phyloP scores from a whole-genome alignment of 441 rosid genomes.

The Adansonia gregorii region DNA sequence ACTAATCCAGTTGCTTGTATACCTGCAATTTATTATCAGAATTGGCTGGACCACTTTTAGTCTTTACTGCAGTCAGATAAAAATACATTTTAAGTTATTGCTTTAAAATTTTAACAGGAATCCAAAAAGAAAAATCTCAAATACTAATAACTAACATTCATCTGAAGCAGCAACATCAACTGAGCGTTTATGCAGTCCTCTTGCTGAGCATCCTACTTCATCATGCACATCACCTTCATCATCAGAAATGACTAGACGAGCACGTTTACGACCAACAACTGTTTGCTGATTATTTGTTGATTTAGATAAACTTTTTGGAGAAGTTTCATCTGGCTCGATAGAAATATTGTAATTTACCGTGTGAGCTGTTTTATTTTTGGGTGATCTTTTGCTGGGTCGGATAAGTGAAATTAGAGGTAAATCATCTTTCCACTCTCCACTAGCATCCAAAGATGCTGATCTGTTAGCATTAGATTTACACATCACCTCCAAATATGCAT shows the following conservation, averaged over 20 bases:
- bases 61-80: constrained; percentile 44
- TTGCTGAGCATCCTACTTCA: constrained; percentile 43
- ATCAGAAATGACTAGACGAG: constrained; percentile 76
- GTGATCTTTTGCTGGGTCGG: constrained; percentile 43
- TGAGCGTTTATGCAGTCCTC: constrained; percentile 32
- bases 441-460: constrained; percentile 41
- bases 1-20: constrained; percentile 19
- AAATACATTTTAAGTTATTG: constrained; percentile 29
- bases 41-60: constrained; percentile 34
- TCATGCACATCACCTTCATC: constrained; percentile 74
- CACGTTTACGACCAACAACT: constrained; percentile 66
- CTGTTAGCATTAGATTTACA: constrained; percentile 44
- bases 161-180: constrained; percentile 53
- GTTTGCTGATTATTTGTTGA: constrained; percentile 52
- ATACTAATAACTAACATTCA: constrained; percentile 50
- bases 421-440: constrained; percentile 57
- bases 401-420: constrained; percentile 64
- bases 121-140: constrained; percentile 27
- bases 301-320: constrained; percentile 46
- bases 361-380: constrained; percentile 35
- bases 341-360: constrained; percentile 38
- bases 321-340: constrained; percentile 35
- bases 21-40: constrained; percentile 43
- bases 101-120: constrained; percentile 9
- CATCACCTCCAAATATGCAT: constrained; percentile 42